A percentile compares a stretch with the other conserved stretches of the same genome.
These are phyloP conservation scores for Xylariomycetidae sp. DNA, from an alignment of 2,329 filamentous ascomycete species.

Conservation along the genomic window DNA sequence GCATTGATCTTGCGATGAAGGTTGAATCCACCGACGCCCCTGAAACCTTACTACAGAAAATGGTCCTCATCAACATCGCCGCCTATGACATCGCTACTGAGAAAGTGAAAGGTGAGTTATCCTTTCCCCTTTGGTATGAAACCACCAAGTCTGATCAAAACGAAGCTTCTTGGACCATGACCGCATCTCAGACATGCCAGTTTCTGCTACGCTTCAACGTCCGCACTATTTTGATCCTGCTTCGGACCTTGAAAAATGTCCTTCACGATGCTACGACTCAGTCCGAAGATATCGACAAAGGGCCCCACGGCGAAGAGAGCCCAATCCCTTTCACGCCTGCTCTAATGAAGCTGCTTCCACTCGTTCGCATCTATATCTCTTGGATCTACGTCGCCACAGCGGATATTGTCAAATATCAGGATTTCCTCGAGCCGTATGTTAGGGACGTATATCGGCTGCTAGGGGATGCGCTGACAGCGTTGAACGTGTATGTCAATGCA, in stretches of 20 bases:
- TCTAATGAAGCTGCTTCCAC: slow-evolving; percentile 40
- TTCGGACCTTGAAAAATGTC: slow-evolving; percentile 65
- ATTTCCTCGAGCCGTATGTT: slow-evolving; percentile 38
- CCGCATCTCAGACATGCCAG: slow-evolving; percentile 44
- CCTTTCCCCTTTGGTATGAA: slow-evolving; percentile 9
- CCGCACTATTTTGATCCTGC: slow-evolving; percentile 66
- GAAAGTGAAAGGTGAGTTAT: slow-evolving; percentile 49
- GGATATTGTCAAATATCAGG: slow-evolving; percentile 40
- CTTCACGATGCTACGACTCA: too few relatives aligned
- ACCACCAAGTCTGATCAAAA: slow-evolving; percentile 18
- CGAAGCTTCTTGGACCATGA: slow-evolving; percentile 42
- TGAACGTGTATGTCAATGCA: slow-evolving; percentile 38
- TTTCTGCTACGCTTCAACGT: slow-evolving; percentile 74
- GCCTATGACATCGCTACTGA: slow-evolving; percentile 68
- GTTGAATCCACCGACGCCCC: slow-evolving; percentile 57
- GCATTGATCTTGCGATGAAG: slow-evolving; percentile 67
- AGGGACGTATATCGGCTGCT: slow-evolving; percentile 41
- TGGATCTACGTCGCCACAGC: slow-evolving; percentile 44
- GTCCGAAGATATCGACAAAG: slow-evolving; percentile 31
- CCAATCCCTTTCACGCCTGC: slow-evolving; percentile 29
- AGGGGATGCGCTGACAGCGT: slow-evolving; percentile 39
- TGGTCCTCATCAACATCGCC: slow-evolving; percentile 79
- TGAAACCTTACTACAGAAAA: slow-evolving; percentile 71
- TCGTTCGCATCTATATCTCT: slow-evolving; percentile 47
- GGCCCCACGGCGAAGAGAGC: slow-evolving; percentile 15